Evolutionary conservation across 129 eudicot species (phyloP).

Genomic region (Artemisia tridentata): DNA sequence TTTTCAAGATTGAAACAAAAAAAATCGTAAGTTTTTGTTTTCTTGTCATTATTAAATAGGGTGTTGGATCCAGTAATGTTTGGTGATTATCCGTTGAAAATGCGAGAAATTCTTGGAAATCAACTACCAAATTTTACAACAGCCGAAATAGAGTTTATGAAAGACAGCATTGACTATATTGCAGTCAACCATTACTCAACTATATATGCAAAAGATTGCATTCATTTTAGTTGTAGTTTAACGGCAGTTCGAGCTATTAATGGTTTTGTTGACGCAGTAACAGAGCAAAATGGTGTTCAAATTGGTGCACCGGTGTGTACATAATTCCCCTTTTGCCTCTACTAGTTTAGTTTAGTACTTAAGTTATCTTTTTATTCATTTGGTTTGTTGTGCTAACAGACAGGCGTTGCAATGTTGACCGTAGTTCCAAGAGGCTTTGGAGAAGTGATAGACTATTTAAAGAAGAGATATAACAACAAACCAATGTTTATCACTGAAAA

Average conservation of each 20-base stretch:
- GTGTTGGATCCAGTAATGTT: conserved; percentile 60
- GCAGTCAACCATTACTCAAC: conserved; percentile 66
- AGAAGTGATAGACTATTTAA: conserved; percentile 48
- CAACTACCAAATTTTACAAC: conserved; percentile 48
- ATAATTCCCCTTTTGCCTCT: neutral
- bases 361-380: no score
- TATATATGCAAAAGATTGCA: conserved; percentile 57
- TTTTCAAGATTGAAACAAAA: neutral
- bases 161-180: conserved; percentile 49
- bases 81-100: conserved; percentile 67
- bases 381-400: conserved; percentile 31
- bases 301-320: conserved; percentile 59
- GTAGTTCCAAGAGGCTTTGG: conserved; percentile 79
- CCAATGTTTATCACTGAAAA: conserved; percentile 79
- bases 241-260: conserved; percentile 38
- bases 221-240: conserved; percentile 36
- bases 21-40: neutral
- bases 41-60: conserved; percentile 34
- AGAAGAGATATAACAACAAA: conserved; percentile 61
- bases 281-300: conserved; percentile 47
- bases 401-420: conserved; percentile 33
- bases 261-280: conserved; percentile 32
- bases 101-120: conserved; percentile 44
- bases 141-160: conserved; percentile 38
- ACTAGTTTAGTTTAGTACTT: no score